These are phyloP conservation scores for Amanita polypyramis DNA, from an alignment of 768 basidiomycete species.

Conservation along the genomic window DNA sequence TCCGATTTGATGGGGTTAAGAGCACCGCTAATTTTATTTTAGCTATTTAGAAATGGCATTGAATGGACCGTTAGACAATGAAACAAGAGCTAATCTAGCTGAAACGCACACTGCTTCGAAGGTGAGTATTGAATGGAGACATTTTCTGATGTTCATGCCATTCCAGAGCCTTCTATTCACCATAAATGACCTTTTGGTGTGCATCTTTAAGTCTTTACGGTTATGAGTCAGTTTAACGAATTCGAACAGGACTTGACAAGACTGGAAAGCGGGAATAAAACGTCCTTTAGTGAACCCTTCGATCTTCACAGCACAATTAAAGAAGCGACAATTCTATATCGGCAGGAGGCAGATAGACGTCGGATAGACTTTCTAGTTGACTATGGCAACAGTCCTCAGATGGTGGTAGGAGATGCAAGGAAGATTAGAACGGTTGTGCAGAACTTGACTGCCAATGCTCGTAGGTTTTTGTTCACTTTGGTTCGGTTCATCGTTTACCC, in stretches of 20 bases:
- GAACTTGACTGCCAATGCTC: conserved; percentile 67
- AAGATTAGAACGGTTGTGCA: conserved; percentile 72
- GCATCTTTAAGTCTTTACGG: conserved; percentile 7
- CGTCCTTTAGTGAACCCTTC: conserved; percentile 69
- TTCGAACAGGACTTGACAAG: conserved; percentile 55
- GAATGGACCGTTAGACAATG: conserved; percentile 59
- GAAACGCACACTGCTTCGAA: conserved; percentile 71
- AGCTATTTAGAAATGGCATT: conserved; percentile 77
- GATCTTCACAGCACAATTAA: conserved; percentile 49
- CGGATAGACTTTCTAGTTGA: conserved; percentile 50
- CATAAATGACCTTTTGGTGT: conserved; percentile 68
- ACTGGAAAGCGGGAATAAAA: conserved; percentile 65
- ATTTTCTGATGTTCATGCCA: neutral
- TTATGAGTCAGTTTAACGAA: neutral
- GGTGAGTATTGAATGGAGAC: conserved; percentile 19
- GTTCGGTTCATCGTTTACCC: neutral
- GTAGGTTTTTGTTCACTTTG: conserved; percentile 23
- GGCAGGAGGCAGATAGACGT: conserved; percentile 54
- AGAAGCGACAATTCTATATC: conserved; percentile 54
- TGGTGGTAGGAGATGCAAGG: conserved; percentile 59
- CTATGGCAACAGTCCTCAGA: conserved; percentile 39
- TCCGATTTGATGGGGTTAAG: neutral
- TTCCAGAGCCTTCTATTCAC: conserved; percentile 62
- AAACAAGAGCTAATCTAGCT: conserved; percentile 65
- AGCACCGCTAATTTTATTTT: neutral